A percentile compares a stretch with the other conserved stretches of the same genome.
Evolutionary conservation across 768 basidiomycete species (phyloP).

Genomic region (Mycena latifolia): DNA sequence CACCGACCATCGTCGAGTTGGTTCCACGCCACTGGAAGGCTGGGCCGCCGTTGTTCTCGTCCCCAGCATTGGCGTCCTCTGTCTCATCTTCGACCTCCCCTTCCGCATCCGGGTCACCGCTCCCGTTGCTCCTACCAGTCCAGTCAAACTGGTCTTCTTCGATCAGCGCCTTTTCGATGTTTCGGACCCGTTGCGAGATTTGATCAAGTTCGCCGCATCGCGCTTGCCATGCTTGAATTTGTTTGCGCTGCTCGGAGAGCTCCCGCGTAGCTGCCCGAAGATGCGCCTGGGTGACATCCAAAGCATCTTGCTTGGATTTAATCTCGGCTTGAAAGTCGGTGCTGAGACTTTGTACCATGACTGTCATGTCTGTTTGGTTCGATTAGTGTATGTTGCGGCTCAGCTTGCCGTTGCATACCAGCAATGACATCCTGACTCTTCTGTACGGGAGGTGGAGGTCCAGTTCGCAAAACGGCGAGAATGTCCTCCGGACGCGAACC

Average conservation of each 20-base stretch:
- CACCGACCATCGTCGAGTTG: slow-evolving; percentile 73
- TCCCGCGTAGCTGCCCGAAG: slow-evolving; percentile 91
- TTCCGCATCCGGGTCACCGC: slow-evolving; percentile 55
- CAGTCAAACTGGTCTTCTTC: slow-evolving; percentile 91
- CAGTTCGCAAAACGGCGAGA: slow-evolving; percentile 78
- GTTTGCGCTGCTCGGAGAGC: slow-evolving; percentile 90
- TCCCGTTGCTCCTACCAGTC: slow-evolving; percentile 74
- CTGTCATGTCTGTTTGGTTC: slow-evolving; percentile 75
- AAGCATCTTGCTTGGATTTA: slow-evolving; percentile 85
- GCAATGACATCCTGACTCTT: slow-evolving; percentile 91
- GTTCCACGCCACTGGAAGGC: slow-evolving; percentile 81
- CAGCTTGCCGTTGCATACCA: slow-evolving; percentile 54
- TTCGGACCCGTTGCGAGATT: slow-evolving; percentile 82
- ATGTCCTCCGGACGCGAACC: slow-evolving; percentile 84
- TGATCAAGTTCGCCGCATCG: slow-evolving; percentile 86
- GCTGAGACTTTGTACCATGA: slow-evolving; percentile 85
- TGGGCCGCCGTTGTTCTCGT: slow-evolving; percentile 56
- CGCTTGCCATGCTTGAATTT: slow-evolving; percentile 81
- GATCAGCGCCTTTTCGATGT: slow-evolving; percentile 82
- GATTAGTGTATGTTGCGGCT: slow-evolving; percentile 11
- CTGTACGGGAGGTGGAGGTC: slow-evolving; percentile 82
- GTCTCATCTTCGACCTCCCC: slow-evolving; percentile 61
- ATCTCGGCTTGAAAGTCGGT: slow-evolving; percentile 88
- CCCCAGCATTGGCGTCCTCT: slow-evolving; percentile 35
- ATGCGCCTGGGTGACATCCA: slow-evolving; percentile 90